A percentile compares a stretch with the other conserved stretches of the same genome.
phyloP scores from a whole-genome alignment of 1,139 yeast species.

The Sugiyamaella neomexicana region DNA sequence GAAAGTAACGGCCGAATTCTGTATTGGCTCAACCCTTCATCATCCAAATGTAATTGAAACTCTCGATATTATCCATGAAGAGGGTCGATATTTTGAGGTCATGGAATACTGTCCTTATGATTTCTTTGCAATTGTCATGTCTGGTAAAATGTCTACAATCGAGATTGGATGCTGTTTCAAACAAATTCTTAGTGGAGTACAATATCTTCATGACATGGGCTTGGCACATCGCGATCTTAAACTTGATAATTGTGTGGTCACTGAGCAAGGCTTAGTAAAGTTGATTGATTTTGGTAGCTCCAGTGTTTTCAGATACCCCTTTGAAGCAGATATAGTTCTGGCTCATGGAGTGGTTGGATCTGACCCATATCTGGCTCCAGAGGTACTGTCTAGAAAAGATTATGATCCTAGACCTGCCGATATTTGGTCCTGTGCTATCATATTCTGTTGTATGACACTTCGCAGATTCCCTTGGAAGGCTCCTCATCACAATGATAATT shows the following conservation, averaged over 20 bases:
- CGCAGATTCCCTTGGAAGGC: constrained; percentile 97
- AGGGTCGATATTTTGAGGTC: constrained; percentile 83
- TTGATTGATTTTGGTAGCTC: constrained; percentile 97
- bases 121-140: constrained; percentile 96
- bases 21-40: constrained; percentile 92
- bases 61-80: constrained; percentile 85
- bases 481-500: constrained; percentile 82
- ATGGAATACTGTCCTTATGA: constrained; percentile 98
- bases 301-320: constrained; percentile 89
- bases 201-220: constrained; percentile 81
- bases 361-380: constrained; percentile 98
- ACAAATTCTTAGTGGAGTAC: constrained; percentile 82
- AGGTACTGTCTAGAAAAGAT: constrained; percentile 67
- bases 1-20: constrained; percentile 95
- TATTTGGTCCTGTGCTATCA: constrained; percentile 93
- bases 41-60: constrained; percentile 95
- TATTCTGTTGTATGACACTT: constrained; percentile 92
- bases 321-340: constrained; percentile 70
- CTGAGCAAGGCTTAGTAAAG: constrained; percentile 81
- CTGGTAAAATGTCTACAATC: constrained; percentile 81
- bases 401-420: constrained; percentile 95
- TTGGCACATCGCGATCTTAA: constrained; percentile 94
- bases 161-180: constrained; percentile 89
- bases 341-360: constrained; percentile 97
- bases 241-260: constrained; percentile 90